Evolutionary conservation across 345 rosid species (phyloP).

Genomic region (Eucalyptus erythrocorys): DNA sequence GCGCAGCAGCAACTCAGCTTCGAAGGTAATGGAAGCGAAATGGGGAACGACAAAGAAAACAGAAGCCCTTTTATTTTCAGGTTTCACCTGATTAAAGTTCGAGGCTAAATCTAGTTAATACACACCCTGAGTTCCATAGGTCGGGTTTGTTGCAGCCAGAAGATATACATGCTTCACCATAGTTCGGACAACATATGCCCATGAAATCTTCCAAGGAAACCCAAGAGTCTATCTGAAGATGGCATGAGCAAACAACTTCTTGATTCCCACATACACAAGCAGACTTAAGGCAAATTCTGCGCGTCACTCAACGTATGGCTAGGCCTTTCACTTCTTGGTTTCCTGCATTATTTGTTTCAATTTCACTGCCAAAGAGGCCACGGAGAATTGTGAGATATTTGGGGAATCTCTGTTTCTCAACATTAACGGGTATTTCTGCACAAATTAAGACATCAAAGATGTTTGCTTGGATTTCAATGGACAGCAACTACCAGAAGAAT

Average conservation of each 20-base stretch:
- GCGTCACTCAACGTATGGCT: not conserved
- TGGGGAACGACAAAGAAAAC: not conserved
- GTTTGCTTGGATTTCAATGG: too few species aligned
- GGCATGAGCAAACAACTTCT: not conserved
- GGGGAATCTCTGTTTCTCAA: not conserved
- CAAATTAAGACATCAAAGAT: too few species aligned
- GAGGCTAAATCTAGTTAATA: too few species aligned
- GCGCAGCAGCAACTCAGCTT: not conserved
- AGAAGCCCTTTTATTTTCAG: not conserved
- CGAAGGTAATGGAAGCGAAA: not conserved
- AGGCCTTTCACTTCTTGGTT: constrained; percentile 17
- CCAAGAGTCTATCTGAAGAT: not conserved
- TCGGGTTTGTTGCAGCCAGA: too few species aligned
- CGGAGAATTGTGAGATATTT: not conserved
- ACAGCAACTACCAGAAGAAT: not conserved
- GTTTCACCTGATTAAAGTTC: not conserved
- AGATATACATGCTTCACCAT: too few species aligned
- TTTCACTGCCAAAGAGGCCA: constrained; percentile 19
- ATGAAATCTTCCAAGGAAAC: not conserved
- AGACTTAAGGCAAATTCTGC: not conserved
- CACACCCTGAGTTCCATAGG: too few species aligned
- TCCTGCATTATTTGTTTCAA: too few species aligned
- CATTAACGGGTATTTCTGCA: too few species aligned
- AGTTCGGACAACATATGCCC: not conserved
- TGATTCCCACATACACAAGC: not conserved